phyloP scores from a whole-genome alignment of 2,329 filamentous ascomycete genomes.

The Pyricularia grisea region DNA sequence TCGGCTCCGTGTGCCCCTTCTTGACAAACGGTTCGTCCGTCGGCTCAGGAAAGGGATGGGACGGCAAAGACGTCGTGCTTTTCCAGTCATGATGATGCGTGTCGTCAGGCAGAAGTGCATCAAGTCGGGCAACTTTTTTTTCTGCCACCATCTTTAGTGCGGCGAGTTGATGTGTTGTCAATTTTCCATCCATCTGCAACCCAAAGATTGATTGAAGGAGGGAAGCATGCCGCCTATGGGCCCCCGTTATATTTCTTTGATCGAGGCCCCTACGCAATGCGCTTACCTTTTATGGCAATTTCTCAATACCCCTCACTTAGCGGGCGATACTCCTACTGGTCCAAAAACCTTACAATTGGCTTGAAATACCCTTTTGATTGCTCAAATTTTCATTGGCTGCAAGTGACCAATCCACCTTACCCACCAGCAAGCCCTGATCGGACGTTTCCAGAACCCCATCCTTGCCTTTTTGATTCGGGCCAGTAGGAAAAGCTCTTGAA shows the following conservation, averaged over 20 bases:
- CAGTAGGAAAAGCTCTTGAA: background rate
- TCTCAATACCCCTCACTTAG: background rate
- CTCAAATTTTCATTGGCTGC: background rate
- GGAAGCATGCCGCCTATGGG: background rate
- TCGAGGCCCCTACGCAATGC: background rate
- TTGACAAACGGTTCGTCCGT: slow-evolving; percentile 12
- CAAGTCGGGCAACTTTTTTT: slow-evolving; percentile 28
- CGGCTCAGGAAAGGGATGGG: slow-evolving; percentile 6
- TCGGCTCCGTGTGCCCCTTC: slow-evolving; percentile 1
- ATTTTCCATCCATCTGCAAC: background rate
- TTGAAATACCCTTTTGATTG: background rate
- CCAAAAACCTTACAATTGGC: background rate
- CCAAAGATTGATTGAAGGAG: background rate
- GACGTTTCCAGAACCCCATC: background rate
- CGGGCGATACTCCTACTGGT: background rate
- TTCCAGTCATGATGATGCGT: background rate
- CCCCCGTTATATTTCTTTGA: background rate
- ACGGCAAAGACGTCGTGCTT: slow-evolving; percentile 4
- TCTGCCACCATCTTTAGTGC: slow-evolving; percentile 38
- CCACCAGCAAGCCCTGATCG: background rate
- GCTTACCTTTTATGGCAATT: background rate
- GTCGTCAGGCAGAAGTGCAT: slow-evolving; percentile 38
- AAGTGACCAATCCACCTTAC: background rate
- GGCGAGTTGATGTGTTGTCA: slow-evolving; percentile 9
- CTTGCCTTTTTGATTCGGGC: background rate